Evolutionary conservation across 169 alveolate species (phyloP).

Genomic region (Plasmodium berghei): DNA sequence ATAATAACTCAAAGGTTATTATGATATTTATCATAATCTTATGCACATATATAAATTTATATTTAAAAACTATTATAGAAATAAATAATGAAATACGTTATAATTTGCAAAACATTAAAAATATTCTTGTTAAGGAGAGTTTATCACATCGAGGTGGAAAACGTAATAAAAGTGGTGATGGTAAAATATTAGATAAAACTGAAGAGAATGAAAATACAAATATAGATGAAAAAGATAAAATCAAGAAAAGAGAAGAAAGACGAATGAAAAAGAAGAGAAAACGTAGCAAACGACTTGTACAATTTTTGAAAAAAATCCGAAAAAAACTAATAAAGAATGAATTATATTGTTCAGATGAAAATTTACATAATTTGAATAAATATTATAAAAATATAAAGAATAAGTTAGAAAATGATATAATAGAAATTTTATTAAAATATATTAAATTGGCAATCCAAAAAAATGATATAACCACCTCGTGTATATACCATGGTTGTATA

Average conservation of each 20-base stretch:
- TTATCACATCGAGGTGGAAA: neutral
- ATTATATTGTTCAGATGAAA: slow-evolving; percentile 71
- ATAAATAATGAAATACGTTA: slow-evolving; percentile 48
- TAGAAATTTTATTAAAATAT: slow-evolving; percentile 47
- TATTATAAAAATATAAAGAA: slow-evolving; percentile 62
- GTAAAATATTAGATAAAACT: neutral
- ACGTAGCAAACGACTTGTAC: slow-evolving; percentile 13
- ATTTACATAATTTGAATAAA: slow-evolving; percentile 17
- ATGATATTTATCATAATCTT: slow-evolving; percentile 53
- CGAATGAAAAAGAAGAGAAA: neutral
- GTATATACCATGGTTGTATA: slow-evolving; percentile 73
- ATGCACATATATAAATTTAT: slow-evolving; percentile 53
- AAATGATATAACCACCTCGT: slow-evolving; percentile 68
- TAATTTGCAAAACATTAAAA: slow-evolving; percentile 39
- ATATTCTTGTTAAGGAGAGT: slow-evolving; percentile 29
- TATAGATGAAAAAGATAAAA: neutral
- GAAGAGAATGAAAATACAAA: neutral
- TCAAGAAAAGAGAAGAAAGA: neutral
- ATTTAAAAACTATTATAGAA: slow-evolving; percentile 35
- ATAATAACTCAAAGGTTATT: slow-evolving; percentile 20
- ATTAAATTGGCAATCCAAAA: slow-evolving; percentile 31
- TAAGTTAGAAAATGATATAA: slow-evolving; percentile 47
- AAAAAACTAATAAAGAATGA: slow-evolving; percentile 71
- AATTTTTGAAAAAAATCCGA: slow-evolving; percentile 23
- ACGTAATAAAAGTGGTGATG: no score